Base-by-base conservation (phyloP, 805 yeast species). In the Candida cerambycidarum region DNA sequence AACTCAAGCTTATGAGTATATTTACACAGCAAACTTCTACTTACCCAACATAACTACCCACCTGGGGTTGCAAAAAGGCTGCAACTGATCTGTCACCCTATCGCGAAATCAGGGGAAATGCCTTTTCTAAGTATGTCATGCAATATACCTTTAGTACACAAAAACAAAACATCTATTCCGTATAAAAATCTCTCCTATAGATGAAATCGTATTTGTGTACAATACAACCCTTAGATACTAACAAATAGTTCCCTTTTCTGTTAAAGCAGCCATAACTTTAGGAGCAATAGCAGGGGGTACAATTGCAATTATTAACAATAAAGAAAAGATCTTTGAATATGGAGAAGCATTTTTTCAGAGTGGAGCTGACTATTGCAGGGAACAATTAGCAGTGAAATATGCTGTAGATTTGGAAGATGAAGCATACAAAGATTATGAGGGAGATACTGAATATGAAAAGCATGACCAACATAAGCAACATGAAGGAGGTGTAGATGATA, bases 241-340 rank as follows among this genome's bases (percentile, higher is more conserved):
- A 46, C 31, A 32, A n/a, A 15, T 19, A 63, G 71, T 63, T 28
- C 69, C 71, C 6, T 41, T 61, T 13, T 60, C 70, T 2, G 48
- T 64, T 1, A 66, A 66, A 44, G 43, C 54, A 6, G 70, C 70
- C 2, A 24, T 65, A 7, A 56, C 65, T 15, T 48, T 57, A 3
- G 72, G 71, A 7, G 63, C 68, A 5, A 39, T 65, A 1, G 44
- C 58, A 4, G 71, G 71, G 3, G 69, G 67, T n/a, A 46, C 65
- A 9, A 45, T 64, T 11, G 70, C 71, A 4, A 12, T 62, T 1
- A 37, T 60, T 27, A 53, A 48, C 41, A 63, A 65, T 41, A 55
- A 50, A 47, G 69, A 65, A 33, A 47, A 44, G 31, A 30, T 65
- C 5, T 48, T 59, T 30, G 67, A 63, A 44, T 46, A 53, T 4